These are phyloP conservation scores for Capronia americana DNA, from an alignment of 2,329 filamentous ascomycete genomes.

Conservation along the genomic window DNA sequence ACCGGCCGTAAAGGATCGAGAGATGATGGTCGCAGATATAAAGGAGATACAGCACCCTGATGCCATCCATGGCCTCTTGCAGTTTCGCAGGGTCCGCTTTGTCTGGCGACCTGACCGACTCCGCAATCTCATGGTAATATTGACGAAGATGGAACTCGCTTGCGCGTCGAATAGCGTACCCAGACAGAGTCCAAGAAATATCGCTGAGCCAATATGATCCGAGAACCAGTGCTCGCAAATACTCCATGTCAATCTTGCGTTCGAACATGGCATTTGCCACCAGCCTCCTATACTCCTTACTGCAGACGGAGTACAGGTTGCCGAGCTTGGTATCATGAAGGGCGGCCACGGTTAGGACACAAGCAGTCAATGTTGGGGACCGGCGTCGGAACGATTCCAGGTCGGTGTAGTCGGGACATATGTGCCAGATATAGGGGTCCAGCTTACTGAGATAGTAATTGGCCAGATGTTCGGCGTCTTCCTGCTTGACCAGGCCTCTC, in stretches of 20 bases:
- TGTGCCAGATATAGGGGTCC: slow-evolving; percentile 57
- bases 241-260: slow-evolving; percentile 58
- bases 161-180: slow-evolving; percentile 52
- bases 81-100: slow-evolving; percentile 37
- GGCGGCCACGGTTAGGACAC: slow-evolving; percentile 56
- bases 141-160: slow-evolving; percentile 53
- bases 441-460: slow-evolving; percentile 52
- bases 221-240: slow-evolving; percentile 60
- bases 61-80: slow-evolving; percentile 43
- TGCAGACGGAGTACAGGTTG: slow-evolving; percentile 49
- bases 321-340: slow-evolving; percentile 52
- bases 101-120: slow-evolving; percentile 37
- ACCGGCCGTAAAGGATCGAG: slow-evolving; percentile 53
- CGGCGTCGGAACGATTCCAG: slow-evolving; percentile 55
- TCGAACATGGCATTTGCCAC: slow-evolving; percentile 61
- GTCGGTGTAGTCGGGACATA: slow-evolving; percentile 55
- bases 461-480: slow-evolving; percentile 52
- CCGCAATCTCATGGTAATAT: slow-evolving; percentile 48
- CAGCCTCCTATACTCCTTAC: slow-evolving; percentile 59
- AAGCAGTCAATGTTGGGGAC: slow-evolving; percentile 59
- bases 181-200: slow-evolving; percentile 55
- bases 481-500: slow-evolving; percentile 53
- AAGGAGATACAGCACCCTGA: slow-evolving; percentile 50
- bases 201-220: slow-evolving; percentile 64
- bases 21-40: slow-evolving; percentile 55